These are phyloP conservation scores for Nothomitra cinnamomea DNA, from an alignment of 2,329 filamentous ascomycete genomes.

Conservation along the genomic window DNA sequence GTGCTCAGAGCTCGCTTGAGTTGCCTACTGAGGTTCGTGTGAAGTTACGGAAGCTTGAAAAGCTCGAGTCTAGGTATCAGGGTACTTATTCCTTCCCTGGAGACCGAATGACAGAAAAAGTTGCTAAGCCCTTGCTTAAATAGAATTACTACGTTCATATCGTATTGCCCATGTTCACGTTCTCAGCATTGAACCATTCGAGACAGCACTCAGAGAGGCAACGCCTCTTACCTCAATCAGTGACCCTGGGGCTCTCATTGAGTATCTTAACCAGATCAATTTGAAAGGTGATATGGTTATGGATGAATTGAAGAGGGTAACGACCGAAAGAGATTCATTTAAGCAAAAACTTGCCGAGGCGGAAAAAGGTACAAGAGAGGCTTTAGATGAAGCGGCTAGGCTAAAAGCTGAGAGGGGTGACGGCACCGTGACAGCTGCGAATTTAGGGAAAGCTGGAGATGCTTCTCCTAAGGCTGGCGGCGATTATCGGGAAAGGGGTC, in stretches of 20 bases:
- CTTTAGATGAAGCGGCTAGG: constrained; percentile 45
- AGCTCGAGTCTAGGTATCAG: constrained; percentile 72
- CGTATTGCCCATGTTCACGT: constrained; percentile 77
- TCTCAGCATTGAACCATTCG: constrained; percentile 80
- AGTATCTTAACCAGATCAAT: constrained; percentile 78
- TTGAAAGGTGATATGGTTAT: constrained; percentile 82
- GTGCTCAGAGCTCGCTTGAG: constrained; percentile 25
- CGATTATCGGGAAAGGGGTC: constrained; percentile 12
- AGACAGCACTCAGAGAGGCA: constrained; percentile 76
- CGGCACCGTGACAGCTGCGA: not conserved
- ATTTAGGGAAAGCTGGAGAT: constrained; percentile 16
- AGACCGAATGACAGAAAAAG: not conserved
- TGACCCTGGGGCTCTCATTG: constrained; percentile 68
- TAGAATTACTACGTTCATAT: constrained; percentile 82
- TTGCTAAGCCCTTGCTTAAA: not conserved
- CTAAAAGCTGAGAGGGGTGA: constrained; percentile 24
- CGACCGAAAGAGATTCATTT: constrained; percentile 60
- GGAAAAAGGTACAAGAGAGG: constrained; percentile 43
- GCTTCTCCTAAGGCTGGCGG: constrained; percentile 12
- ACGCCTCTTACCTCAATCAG: constrained; percentile 79
- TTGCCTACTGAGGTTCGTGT: constrained; percentile 57
- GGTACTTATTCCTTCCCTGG: constrained; percentile 32
- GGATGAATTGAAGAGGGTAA: constrained; percentile 79
- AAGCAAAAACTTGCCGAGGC: constrained; percentile 60
- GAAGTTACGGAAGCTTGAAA: constrained; percentile 74